Percentiles rank a stretch among this genome's conserved stretches.
Evolutionary conservation across 1,284 basidiomycete species (phyloP).

Genomic region (Earliella scabrosa): DNA sequence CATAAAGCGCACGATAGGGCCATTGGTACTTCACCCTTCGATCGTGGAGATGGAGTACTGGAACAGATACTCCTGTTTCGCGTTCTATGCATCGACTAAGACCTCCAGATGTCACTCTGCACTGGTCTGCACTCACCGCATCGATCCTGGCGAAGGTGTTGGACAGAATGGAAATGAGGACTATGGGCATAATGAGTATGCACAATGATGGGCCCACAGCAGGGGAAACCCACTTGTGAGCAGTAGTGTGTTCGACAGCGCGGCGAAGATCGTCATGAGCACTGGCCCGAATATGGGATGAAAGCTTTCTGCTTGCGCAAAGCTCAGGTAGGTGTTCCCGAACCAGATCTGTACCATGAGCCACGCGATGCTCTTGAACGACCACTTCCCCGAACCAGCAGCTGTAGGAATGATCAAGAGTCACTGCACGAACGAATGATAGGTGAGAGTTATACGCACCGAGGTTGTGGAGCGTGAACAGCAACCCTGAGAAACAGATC

Average conservation of each 20-base stretch:
- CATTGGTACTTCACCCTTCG: conserved; percentile 65
- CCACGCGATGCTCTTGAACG: conserved; percentile 75
- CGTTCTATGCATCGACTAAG: conserved; percentile 74
- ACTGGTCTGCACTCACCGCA: conserved; percentile 51
- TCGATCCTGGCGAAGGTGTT: conserved; percentile 86
- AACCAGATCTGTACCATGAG: conserved; percentile 86
- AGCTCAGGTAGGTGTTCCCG: conserved; percentile 78
- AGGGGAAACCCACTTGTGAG: conserved; percentile 61
- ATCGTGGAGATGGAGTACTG: conserved; percentile 88
- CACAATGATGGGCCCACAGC: too few species aligned
- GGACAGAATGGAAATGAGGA: conserved; percentile 69
- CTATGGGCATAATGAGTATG: conserved; percentile 25
- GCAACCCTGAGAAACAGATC: conserved; percentile 86
- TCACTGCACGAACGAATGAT: background rate
- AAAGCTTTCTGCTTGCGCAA: conserved; percentile 72
- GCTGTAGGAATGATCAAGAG: conserved; percentile 32
- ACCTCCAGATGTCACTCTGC: background rate
- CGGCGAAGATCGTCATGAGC: conserved; percentile 86
- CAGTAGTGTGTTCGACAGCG: conserved; percentile 78
- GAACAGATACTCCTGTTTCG: conserved; percentile 87
- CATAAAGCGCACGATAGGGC: background rate
- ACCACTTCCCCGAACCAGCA: conserved; percentile 55
- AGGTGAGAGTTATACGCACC: conserved; percentile 42
- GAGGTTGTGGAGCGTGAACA: conserved; percentile 84
- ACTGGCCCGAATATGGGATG: conserved; percentile 87